Conservation (phyloP, 768 basidiomycete genomes). For the Tephrocybe sp. region DNA sequence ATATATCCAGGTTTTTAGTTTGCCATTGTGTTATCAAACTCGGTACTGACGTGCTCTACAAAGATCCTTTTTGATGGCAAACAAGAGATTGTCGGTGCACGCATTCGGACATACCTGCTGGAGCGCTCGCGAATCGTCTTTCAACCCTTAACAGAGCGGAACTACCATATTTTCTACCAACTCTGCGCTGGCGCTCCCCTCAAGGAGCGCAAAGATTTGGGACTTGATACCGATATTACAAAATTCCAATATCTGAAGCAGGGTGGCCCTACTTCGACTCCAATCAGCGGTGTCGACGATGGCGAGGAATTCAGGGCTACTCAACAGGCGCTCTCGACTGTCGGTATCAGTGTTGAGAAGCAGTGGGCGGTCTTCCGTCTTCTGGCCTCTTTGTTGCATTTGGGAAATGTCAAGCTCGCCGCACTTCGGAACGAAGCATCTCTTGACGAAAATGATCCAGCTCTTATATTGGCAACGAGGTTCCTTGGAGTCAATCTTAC, state of each 20-base stretch:
- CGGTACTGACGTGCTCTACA: constrained; percentile 1
- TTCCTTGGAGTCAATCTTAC: constrained; percentile 86
- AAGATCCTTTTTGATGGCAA: constrained; percentile 96
- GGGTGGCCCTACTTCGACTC: constrained; percentile 83
- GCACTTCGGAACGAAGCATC: constrained; percentile 78
- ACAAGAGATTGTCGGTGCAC: constrained; percentile 96
- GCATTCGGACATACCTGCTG: constrained; percentile 97
- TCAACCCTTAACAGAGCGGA: constrained; percentile 94
- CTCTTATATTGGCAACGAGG: constrained; percentile 77
- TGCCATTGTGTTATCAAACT: background rate
- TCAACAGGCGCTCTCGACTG: constrained; percentile 92
- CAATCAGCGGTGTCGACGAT: constrained; percentile 93
- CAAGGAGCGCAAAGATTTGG: constrained; percentile 94
- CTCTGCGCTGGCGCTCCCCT: constrained; percentile 94
- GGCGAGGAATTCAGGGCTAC: constrained; percentile 92
- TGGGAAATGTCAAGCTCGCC: constrained; percentile 95
- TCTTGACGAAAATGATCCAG: constrained; percentile 80
- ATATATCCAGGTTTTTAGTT: constrained; percentile 85
- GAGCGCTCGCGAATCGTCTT: constrained; percentile 98
- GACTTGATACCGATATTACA: constrained; percentile 78
- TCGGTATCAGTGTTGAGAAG: constrained; percentile 95
- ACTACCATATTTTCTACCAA: constrained; percentile 99
- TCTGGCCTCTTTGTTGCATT: constrained; percentile 88
- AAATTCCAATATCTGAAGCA: constrained; percentile 93
- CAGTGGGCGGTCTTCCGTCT: constrained; percentile 98